phyloP scores from a whole-genome alignment of 2,329 filamentous ascomycete species.

The Cordyceps militaris region DNA sequence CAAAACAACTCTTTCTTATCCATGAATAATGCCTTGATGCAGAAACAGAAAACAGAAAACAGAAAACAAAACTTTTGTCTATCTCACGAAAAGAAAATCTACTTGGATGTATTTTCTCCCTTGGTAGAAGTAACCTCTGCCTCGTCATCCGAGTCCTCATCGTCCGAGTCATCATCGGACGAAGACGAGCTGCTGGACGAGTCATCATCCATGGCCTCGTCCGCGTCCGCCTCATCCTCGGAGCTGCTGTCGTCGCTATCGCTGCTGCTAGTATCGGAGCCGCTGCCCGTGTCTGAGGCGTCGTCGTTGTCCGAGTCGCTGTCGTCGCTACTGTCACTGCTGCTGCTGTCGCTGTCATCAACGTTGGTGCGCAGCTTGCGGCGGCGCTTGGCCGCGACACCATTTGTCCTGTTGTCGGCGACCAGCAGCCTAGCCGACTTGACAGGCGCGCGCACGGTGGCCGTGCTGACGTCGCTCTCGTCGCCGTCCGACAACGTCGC shows the following conservation, averaged over 20 bases:
- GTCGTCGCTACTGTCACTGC: constrained; percentile 26
- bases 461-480: constrained; percentile 29
- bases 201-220: constrained; percentile 17
- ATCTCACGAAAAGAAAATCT: neutral
- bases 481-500: constrained; percentile 47
- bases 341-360: constrained; percentile 34
- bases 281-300: constrained; percentile 20
- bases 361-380: constrained; percentile 45
- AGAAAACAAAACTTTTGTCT: constrained; percentile 3
- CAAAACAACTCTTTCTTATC: neutral
- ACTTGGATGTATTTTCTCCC: constrained; percentile 3
- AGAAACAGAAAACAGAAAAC: neutral
- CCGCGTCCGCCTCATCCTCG: constrained; percentile 13
- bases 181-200: constrained; percentile 38
- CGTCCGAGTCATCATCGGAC: constrained; percentile 30
- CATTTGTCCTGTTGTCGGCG: constrained; percentile 37
- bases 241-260: constrained; percentile 8
- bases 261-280: constrained; percentile 11
- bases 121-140: constrained; percentile 12
- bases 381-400: constrained; percentile 41
- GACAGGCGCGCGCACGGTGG: constrained; percentile 12
- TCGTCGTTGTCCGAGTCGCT: constrained; percentile 34
- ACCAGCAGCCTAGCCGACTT: constrained; percentile 18
- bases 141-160: constrained; percentile 27
- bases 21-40: neutral